A percentile compares a stretch with the other conserved stretches of the same genome.
phyloP scores from a whole-genome alignment of 495 filamentous ascomycete genomes.

The Polyplosphaeria fusca region DNA sequence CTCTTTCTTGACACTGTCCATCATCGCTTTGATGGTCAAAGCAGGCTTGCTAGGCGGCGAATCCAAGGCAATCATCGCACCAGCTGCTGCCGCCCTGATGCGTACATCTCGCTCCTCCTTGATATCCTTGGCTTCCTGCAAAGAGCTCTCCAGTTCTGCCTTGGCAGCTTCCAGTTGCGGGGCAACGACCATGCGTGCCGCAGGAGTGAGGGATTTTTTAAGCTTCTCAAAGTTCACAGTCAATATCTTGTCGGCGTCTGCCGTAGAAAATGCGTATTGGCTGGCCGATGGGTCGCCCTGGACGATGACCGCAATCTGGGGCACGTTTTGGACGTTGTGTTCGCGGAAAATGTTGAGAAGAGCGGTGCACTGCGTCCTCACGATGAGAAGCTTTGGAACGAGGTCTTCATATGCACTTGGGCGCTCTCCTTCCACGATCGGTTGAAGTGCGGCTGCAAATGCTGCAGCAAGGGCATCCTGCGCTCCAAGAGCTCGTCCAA shows the following conservation, averaged over 20 bases:
- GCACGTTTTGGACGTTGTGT: constrained; percentile 73
- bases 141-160: constrained; percentile 61
- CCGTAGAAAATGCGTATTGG: constrained; percentile 83
- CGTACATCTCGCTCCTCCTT: constrained; percentile 84
- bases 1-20: constrained; percentile 96
- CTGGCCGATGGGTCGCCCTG: constrained; percentile 90
- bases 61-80: constrained; percentile 80
- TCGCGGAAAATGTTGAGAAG: constrained; percentile 87
- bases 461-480: constrained; percentile 50
- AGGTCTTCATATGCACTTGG: constrained; percentile 83
- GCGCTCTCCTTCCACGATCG: constrained; percentile 73
- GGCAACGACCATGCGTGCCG: constrained; percentile 74
- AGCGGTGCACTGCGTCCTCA: constrained; percentile 84
- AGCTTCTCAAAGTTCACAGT: constrained; percentile 78
- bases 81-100: constrained; percentile 79
- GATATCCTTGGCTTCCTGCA: constrained; percentile 71
- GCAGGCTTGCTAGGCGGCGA: constrained; percentile 87
- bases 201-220: constrained; percentile 77
- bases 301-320: constrained; percentile 77
- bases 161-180: constrained; percentile 73
- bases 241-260: constrained; percentile 81
- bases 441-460: constrained; percentile 53
- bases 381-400: constrained; percentile 79
- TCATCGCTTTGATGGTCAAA: constrained; percentile 86
- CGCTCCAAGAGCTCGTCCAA: constrained; percentile 51